Evolutionary conservation across 140 eudicot species (phyloP).

Genomic region (Oenanthe javanica): DNA sequence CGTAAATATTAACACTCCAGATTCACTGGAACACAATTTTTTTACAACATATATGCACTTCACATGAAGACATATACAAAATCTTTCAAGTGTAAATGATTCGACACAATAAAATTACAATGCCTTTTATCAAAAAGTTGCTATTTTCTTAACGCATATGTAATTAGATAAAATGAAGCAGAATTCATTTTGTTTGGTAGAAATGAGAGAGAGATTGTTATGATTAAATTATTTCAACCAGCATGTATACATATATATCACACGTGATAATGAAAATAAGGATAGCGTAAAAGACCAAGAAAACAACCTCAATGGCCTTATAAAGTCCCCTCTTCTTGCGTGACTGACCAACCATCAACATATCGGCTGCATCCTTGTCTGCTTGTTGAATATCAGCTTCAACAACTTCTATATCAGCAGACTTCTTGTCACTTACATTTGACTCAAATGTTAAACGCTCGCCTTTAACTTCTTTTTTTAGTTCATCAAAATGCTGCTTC

Average conservation of each 20-base stretch:
- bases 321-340: conserved; percentile 51
- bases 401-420: conserved; percentile 17
- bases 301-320: conserved; percentile 61
- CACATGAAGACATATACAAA: background rate
- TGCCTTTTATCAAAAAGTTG: background rate
- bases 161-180: background rate
- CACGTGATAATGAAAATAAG: background rate
- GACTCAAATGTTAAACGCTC: conserved; percentile 16
- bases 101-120: background rate
- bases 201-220: background rate
- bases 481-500: conserved; percentile 53
- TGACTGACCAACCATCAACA: conserved; percentile 42
- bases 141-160: background rate
- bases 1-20: too few relatives aligned
- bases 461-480: conserved; percentile 48
- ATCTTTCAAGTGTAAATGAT: background rate
- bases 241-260: background rate
- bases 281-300: background rate
- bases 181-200: background rate
- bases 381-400: conserved; percentile 29
- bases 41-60: background rate
- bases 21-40: background rate
- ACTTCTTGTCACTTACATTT: conserved; percentile 18
- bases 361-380: conserved; percentile 32
- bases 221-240: background rate